Conservation (phyloP, 2,329 filamentous ascomycete species). For the Fusarium luffae region DNA sequence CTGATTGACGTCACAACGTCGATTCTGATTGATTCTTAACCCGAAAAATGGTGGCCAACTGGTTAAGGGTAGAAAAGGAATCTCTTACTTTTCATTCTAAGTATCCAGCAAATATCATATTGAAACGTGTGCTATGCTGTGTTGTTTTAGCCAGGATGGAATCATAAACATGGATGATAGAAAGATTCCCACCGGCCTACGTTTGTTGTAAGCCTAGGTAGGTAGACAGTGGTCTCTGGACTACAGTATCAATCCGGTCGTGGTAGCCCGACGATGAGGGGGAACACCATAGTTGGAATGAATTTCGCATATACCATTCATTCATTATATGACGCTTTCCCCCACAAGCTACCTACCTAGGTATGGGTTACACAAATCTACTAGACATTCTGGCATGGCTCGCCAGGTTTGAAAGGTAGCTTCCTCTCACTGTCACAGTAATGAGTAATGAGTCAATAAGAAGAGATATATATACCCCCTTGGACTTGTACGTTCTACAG, state of each 20-base stretch:
- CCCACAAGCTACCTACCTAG: no score
- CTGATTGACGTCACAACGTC: slow-evolving; percentile 42
- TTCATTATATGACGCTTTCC: slow-evolving; percentile 22
- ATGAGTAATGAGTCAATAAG: neutral
- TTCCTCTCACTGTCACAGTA: neutral
- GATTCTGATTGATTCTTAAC: neutral
- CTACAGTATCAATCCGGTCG: no score
- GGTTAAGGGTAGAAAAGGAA: neutral
- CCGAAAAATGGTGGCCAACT: slow-evolving; percentile 11
- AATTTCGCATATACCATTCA: neutral
- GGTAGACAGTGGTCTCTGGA: neutral
- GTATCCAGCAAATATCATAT: slow-evolving; percentile 14
- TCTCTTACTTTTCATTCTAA: neutral
- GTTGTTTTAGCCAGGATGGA: no score
- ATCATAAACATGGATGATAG: slow-evolving; percentile 19
- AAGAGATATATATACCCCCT: neutral
- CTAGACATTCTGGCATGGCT: neutral
- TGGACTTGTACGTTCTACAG: neutral
- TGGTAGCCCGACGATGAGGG: neutral
- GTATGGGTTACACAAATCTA: neutral
- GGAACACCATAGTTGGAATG: no score
- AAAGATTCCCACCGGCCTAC: neutral
- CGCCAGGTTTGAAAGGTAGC: neutral
- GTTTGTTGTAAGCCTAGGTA: neutral
- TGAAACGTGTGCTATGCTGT: slow-evolving; percentile 26